phyloP scores from a whole-genome alignment of 495 filamentous ascomycete species.

The Ascobolus immersus region DNA sequence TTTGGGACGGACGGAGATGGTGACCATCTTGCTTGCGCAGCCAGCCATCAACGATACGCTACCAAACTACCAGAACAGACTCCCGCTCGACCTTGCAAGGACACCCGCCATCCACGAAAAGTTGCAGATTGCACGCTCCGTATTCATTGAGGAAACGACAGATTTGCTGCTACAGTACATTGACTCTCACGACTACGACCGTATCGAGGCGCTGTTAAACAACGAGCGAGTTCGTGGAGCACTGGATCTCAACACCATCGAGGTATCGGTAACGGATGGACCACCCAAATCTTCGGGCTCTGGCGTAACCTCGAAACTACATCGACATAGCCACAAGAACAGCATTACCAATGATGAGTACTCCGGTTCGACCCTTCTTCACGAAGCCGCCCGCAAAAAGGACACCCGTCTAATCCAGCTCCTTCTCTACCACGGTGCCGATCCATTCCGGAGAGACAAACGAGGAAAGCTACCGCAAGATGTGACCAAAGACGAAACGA shows the following conservation, averaged over 20 bases:
- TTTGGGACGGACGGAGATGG: conserved; percentile 52
- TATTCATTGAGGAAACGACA: conserved; percentile 70
- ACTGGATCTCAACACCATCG: conserved; percentile 70
- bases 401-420: conserved; percentile 69
- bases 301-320: neutral
- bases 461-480: conserved; percentile 91
- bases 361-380: conserved; percentile 59
- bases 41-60: conserved; percentile 69
- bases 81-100: conserved; percentile 66
- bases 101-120: conserved; percentile 89
- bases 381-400: conserved; percentile 72
- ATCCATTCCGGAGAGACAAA: conserved; percentile 83
- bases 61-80: conserved; percentile 66
- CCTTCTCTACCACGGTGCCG: conserved; percentile 80
- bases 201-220: conserved; percentile 48
- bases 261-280: conserved; percentile 37
- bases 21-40: conserved; percentile 54
- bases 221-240: conserved; percentile 62
- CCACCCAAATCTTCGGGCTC: conserved; percentile 27
- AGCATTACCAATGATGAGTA: conserved; percentile 20
- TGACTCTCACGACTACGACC: conserved; percentile 42
- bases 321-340: too few species aligned
- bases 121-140: conserved; percentile 65
- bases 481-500: conserved; percentile 86
- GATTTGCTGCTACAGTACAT: conserved; percentile 60